A percentile compares a stretch with the other conserved stretches of the same genome.
Evolutionary conservation across 2,329 filamentous ascomycete species (phyloP).

Genomic region (Dryadomyces quercivorus): DNA sequence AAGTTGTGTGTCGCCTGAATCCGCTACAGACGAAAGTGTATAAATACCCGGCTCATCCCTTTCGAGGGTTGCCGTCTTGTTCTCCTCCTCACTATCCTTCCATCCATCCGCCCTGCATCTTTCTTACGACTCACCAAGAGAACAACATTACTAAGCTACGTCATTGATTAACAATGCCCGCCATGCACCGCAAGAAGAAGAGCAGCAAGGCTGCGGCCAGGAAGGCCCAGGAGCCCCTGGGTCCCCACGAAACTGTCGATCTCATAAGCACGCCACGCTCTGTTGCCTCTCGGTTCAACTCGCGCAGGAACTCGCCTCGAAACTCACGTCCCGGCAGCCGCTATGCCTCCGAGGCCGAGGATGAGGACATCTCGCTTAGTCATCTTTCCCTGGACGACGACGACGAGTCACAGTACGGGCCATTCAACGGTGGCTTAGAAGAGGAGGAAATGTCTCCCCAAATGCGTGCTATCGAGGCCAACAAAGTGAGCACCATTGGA

Average conservation of each 20-base stretch:
- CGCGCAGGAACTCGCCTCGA: conserved; percentile 36
- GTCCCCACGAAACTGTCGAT: conserved; percentile 15
- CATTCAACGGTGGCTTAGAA: conserved; percentile 43
- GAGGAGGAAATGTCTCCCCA: too few species aligned
- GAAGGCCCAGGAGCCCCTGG: not conserved
- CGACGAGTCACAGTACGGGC: conserved; percentile 14
- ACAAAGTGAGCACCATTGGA: conserved; percentile 34
- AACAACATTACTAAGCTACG: too few species aligned
- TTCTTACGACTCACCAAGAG: too few species aligned
- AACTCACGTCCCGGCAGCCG: conserved; percentile 43
- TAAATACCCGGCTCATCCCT: conserved; percentile 16
- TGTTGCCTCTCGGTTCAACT: conserved; percentile 35
- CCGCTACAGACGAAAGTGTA: too few species aligned
- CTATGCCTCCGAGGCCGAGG: conserved; percentile 53
- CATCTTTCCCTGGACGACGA: not conserved
- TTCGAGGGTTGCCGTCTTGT: conserved; percentile 37
- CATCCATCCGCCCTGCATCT: too few species aligned
- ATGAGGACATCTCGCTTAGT: conserved; percentile 13
- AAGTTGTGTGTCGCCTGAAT: not conserved
- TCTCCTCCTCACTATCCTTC: too few species aligned
- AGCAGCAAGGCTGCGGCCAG: too few species aligned
- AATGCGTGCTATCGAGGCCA: conserved; percentile 20
- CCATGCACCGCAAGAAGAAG: too few species aligned
- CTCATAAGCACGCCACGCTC: conserved; percentile 33
- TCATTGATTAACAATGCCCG: too few species aligned